Evolutionary conservation across 495 filamentous ascomycete species (phyloP), one percentile per base, ranked within the genome.

Genomic region (Aspergillus diversus): DNA sequence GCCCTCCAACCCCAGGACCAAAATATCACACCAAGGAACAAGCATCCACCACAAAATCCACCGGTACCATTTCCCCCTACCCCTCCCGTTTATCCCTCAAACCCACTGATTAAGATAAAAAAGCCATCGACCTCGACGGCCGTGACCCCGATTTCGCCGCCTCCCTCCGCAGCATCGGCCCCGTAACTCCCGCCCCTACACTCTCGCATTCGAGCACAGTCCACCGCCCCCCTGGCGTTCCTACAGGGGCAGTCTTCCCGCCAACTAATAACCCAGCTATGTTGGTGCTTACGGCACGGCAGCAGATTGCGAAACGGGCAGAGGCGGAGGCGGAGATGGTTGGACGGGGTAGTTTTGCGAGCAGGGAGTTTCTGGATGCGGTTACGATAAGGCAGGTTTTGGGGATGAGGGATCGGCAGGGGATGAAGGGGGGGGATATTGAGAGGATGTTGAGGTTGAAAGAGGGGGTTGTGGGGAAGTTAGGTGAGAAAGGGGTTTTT

Each of bases 41-140:
- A 31, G 64, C 75, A 0, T 78, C 77, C 4, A 33, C 31, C 4
- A 64, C 63, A n/a, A 79, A 74, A 60, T 77, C 77, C 6, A 64
- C 66, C 52, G 75, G 77, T 77, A 71, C 13, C 69, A 7, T 31
- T n/a, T 32, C 32, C 50, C 37, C 35, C 48, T 2, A n/a, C 4
- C 17, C 13, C n/a, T 21, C 48, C 7, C 5, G 31, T 31, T 50
- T 9, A 6, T 48, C 48, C 16, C 56, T 27, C 13, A 15, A 12
- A 7, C 16, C 35, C 39, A 2, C 48, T 17, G 51, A 37, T 50
- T 21, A 34, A 27, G 63, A 17, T 2, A 55, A 15, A 57, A 60
- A 8, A 89, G 86, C 85, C n/a, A 85, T 90, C 61, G 83, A 88
- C 68, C 77, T 86, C 61, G 89, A 90, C 66, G 84, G 83, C 63